phyloP scores from a whole-genome alignment of 768 basidiomycete genomes.

The Hypsizygus marmoreus region DNA sequence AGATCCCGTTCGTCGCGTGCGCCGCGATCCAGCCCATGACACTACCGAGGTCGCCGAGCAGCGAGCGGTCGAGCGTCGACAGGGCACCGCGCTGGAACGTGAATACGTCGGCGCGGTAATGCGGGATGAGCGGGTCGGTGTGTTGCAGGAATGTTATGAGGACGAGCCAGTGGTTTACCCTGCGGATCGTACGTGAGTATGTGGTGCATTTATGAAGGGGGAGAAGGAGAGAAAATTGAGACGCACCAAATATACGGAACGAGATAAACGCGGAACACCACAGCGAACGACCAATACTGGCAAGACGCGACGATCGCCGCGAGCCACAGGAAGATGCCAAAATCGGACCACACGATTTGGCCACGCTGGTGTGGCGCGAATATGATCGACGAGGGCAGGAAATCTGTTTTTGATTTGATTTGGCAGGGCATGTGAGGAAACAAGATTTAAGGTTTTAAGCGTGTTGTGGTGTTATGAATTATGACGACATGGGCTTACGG shows the following conservation, averaged over 20 bases:
- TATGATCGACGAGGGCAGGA: constrained; percentile 65
- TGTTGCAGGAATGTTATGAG: constrained; percentile 62
- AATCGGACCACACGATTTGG: constrained; percentile 71
- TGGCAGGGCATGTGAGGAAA: no score
- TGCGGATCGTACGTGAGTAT: constrained; percentile 19
- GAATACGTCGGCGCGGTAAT: constrained; percentile 53
- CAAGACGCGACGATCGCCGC: constrained; percentile 48
- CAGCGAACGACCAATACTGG: constrained; percentile 54
- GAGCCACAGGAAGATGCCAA: constrained; percentile 69
- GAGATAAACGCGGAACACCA: constrained; percentile 68
- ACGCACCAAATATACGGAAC: constrained; percentile 73
- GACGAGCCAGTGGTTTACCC: constrained; percentile 51
- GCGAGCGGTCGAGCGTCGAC: constrained; percentile 54
- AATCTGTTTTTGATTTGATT: no score
- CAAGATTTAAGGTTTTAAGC: no score
- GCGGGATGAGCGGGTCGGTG: constrained; percentile 60
- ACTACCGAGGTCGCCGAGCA: constrained; percentile 58
- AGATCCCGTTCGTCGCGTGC: constrained; percentile 73
- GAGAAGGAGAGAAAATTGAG: not conserved
- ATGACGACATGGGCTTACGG: no score
- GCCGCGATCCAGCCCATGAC: constrained; percentile 75
- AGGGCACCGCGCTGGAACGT: constrained; percentile 61
- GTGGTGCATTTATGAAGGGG: not conserved
- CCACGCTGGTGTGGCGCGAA: constrained; percentile 67
- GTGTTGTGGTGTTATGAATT: no score